phyloP scores from a whole-genome alignment of 2,329 filamentous ascomycete genomes.

The Beauveria scarabaeidicola region DNA sequence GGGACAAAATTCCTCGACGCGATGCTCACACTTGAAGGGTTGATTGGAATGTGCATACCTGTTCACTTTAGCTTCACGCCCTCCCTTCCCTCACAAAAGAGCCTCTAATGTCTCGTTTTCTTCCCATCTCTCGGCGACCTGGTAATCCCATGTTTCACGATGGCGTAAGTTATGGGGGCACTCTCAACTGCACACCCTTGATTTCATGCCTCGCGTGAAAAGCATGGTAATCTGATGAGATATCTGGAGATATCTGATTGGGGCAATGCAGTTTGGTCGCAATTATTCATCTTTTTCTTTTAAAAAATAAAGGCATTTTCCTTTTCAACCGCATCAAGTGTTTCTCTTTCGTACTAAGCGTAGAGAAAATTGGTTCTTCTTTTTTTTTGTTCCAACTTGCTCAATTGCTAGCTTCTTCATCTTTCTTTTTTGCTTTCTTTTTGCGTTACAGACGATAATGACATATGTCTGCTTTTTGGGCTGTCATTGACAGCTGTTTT shows the following conservation, averaged over 20 bases:
- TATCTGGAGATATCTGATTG: too few relatives aligned
- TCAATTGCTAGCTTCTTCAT: not conserved
- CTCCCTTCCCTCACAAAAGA: not conserved
- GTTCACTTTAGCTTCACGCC: not conserved
- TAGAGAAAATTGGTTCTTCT: not conserved
- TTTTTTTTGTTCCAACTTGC: not conserved
- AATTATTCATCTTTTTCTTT: not conserved
- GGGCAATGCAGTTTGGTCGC: not conserved
- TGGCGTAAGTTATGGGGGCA: not conserved
- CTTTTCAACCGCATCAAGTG: not conserved
- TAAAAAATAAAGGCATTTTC: not conserved
- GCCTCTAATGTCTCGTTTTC: not conserved
- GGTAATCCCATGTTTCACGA: not conserved
- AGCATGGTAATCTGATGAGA: too few relatives aligned
- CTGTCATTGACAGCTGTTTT: not conserved
- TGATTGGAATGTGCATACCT: slow-evolving; percentile 5
- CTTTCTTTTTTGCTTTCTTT: not conserved
- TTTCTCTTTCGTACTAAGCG: not conserved
- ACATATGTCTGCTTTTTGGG: not conserved
- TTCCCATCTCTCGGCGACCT: not conserved
- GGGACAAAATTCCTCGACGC: not conserved
- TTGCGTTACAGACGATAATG: not conserved
- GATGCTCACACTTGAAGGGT: not conserved
- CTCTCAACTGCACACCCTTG: not conserved
- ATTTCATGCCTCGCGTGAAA: not conserved